Evolutionary conservation across 257 asterid genomes (phyloP), one percentile per base, ranked within the genome.

Genomic region (Solanum etuberosum): DNA sequence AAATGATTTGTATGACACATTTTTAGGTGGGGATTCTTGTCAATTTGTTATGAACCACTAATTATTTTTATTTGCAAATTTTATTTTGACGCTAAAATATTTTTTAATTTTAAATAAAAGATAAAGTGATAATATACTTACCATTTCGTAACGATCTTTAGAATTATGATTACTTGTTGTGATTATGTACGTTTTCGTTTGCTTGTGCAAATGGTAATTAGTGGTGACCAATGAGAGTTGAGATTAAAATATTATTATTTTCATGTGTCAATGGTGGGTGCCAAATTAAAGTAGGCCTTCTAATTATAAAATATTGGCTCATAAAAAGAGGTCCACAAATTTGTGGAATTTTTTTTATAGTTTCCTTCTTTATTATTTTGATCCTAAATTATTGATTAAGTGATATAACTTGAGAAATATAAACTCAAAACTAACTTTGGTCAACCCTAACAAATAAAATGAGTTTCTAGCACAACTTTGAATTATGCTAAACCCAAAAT

Each of bases 391-490:
- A 42, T 43, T 43, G 15, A 43, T 43, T 14, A 46, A 48, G 20
- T 14, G 54, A 13, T 5, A 13, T 46, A 46, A 46, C 48, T 42
- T 42, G 14, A 0, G 0, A 43, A 43, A 43, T 43, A 12, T 43
- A 42, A 42, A 43, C 20, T 46, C 0, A 46, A 46, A 46, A 13
- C 51, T 65, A 51, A 42, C 57, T 77, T 12, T 2, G 1, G 81
- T 63, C 70, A 86, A 78, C 78, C 88, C 88, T 77, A 61, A 61
- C 23, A 51, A 59, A 37, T 37, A 38, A 77, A 77, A 77, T 42
- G n/a, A 77, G 84, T 15, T 42, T 40, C 59, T 42, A 76, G 16
- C 83, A 13, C 13, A 77, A 77, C 61, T 42, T 32, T 35, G 21
- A 82, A 51, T 10, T 7, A 16, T 70, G 77, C 1, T 15, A 70